Evolutionary conservation across 1,139 yeast species (phyloP), one percentile per base, ranked within the genome.

Genomic region (Debaryomyces fabryi): DNA sequence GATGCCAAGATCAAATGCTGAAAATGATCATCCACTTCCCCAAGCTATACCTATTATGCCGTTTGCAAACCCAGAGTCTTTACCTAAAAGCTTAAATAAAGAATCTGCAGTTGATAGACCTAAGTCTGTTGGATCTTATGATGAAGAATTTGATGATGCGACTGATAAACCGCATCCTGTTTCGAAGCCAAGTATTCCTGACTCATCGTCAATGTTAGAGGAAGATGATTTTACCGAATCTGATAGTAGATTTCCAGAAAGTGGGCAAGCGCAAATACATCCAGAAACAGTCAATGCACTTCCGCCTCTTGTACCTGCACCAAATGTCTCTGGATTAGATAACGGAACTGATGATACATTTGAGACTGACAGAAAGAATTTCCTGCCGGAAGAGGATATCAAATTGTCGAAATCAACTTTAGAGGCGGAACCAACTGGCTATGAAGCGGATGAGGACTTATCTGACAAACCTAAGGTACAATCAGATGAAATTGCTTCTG

Each of bases 31-130:
- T 4, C 32, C 47, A 9, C 51, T 35, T 15, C 54, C 76, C 1
- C 63, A 58, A 27, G 72, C 85, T 1, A 67, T 81, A 43, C 85
- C 88, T 1, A 70, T 79, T 15, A 60, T 81, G 56, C 85, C 86
- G 9, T 73, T 76, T 62, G 80, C 81, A 0, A 40, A 52, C 32
- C 41, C 52, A 9, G 60, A 58, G 30, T 63, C 72, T 3, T 62
- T 68, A 39, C 63, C 45, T 6, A 40, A 49, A 15, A 15, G n/a
- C 18, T 32, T 44, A 25, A 25, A 24, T 4, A 25, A 21, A 9
- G 39, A 25, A 15, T 38, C 35, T 24, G 29, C 27, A 3, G 34
- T 3, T 18, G 37, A 23, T 42, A 23, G 30, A 13, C 16, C 12
- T 6, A 13, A 38, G 10, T n/a, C 16, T 54, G 47, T 32, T 33